Evolutionary conservation across 306 rosid genomes (phyloP), one percentile per base, ranked within the genome.

Genomic region (Vicia villosa): DNA sequence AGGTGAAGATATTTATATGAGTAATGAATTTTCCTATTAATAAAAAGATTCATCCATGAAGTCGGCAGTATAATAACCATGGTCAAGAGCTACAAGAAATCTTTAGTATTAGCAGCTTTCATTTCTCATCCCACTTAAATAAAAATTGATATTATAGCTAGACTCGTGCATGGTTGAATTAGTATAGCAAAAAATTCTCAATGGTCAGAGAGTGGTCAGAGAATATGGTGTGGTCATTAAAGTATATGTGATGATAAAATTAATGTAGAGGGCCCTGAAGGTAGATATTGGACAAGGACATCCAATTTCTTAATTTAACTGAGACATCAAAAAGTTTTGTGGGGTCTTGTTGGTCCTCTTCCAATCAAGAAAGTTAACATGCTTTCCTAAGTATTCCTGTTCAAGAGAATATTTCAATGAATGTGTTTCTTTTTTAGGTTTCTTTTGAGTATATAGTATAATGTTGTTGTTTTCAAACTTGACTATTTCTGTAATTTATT

Each of bases 331-430:
- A 79, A 80, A 61, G 77, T 73, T 56, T 49, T 28, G 60, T 24
- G 45, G 89, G 88, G 73, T 55, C 85, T 12, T 83, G 76, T 70
- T 83, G 79, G 76, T 78, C 83, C 78, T 85, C 81, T 66, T 81
- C 73, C 34, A 54, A 66, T 74, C 58, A 84, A 55, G 58, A 83
- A 84, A 86, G 83, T 80, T 73, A 69, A 70, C 85, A 73, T 64
- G 79, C 86, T 79, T 79, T 80, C 79, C 76, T 67, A 55, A 59
- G 5, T 38, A 24, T 54, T 63, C 28, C 77, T 56, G 55, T 77
- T 75, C 74, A 82, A 74, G n/a, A 73, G 70, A 80, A 81, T 83
- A 70, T 72, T 74, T 82, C 70, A 70, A 58, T 73, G 41, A 73
- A 62, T 81, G 24, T 20, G 52, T 43, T 42, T 74, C 45, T n/a